A percentile compares a stretch with the other conserved stretches of the same genome.
Evolutionary conservation across 2,329 filamentous ascomycete genomes (phyloP).

Genomic region (Paraphaeosphaeria minitans): DNA sequence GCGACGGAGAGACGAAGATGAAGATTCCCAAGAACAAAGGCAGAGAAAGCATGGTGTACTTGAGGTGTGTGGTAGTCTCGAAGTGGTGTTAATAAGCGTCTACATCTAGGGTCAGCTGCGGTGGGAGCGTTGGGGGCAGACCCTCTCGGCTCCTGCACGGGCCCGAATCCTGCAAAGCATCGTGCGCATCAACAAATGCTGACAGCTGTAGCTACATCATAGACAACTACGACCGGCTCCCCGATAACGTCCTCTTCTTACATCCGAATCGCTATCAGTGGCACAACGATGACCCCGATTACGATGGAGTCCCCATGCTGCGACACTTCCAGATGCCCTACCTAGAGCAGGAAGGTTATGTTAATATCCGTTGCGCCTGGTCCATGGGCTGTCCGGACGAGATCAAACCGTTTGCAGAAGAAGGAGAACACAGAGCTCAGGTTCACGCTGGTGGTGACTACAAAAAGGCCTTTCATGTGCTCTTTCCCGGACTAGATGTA

Average conservation of each 20-base stretch:
- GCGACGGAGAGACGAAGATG: slow-evolving; percentile 45
- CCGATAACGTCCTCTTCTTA: slow-evolving; percentile 50
- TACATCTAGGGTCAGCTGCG: slow-evolving; percentile 11
- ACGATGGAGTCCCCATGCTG: slow-evolving; percentile 57
- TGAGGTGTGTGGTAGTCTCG: slow-evolving; percentile 46
- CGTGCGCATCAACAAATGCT: not conserved
- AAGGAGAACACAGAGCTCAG: slow-evolving; percentile 48
- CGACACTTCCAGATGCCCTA: slow-evolving; percentile 56
- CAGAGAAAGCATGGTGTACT: slow-evolving; percentile 56
- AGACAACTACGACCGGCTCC: slow-evolving; percentile 47
- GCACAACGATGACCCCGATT: slow-evolving; percentile 60
- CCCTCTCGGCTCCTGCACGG: not conserved
- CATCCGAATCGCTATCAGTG: slow-evolving; percentile 52
- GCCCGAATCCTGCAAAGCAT: not conserved
- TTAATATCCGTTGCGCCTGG: slow-evolving; percentile 61
- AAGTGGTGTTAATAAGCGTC: not conserved
- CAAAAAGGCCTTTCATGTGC: slow-evolving; percentile 54
- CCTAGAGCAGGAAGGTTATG: slow-evolving; percentile 57
- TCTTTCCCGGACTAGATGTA: slow-evolving; percentile 51
- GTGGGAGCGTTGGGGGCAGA: not conserved
- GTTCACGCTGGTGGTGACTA: slow-evolving; percentile 58
- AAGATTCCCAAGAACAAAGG: slow-evolving; percentile 56
- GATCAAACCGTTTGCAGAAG: slow-evolving; percentile 53
- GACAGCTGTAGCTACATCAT: slow-evolving; percentile 45
- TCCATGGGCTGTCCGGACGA: slow-evolving; percentile 58